Conservation (phyloP, 169 alveolate genomes). For the Plasmodium malariae region DNA sequence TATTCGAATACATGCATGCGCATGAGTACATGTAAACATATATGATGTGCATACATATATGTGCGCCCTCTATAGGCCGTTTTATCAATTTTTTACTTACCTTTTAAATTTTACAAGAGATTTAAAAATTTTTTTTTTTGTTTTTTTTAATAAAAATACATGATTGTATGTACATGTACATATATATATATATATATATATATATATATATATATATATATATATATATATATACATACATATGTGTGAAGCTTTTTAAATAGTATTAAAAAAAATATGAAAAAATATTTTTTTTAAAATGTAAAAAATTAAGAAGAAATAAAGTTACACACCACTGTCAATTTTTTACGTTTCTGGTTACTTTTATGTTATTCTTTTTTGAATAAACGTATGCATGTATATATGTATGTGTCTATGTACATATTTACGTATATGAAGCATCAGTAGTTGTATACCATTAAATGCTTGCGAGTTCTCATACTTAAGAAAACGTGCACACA, state of each 20-base stretch:
- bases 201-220: constrained; percentile 5
- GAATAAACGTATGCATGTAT: not conserved
- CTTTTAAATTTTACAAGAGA: too few relatives aligned
- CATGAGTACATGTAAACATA: too few relatives aligned
- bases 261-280: not conserved
- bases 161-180: not conserved
- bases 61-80: too few relatives aligned
- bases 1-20: too few relatives aligned
- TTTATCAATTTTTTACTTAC: too few relatives aligned
- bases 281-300: too few relatives aligned
- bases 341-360: not conserved
- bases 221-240: not conserved
- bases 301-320: not conserved
- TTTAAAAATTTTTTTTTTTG: not conserved
- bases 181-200: not conserved
- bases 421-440: not conserved
- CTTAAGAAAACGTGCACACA: too few relatives aligned
- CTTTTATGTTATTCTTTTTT: not conserved
- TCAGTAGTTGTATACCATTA: too few relatives aligned
- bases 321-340: not conserved
- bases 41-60: too few relatives aligned
- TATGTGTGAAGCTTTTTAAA: not conserved
- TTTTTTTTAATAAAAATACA: constrained; percentile 1
- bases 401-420: not conserved
- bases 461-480: too few relatives aligned